Base-by-base conservation (phyloP, 192 early-diverging fungal species). In the Backusella mclennaniae region DNA sequence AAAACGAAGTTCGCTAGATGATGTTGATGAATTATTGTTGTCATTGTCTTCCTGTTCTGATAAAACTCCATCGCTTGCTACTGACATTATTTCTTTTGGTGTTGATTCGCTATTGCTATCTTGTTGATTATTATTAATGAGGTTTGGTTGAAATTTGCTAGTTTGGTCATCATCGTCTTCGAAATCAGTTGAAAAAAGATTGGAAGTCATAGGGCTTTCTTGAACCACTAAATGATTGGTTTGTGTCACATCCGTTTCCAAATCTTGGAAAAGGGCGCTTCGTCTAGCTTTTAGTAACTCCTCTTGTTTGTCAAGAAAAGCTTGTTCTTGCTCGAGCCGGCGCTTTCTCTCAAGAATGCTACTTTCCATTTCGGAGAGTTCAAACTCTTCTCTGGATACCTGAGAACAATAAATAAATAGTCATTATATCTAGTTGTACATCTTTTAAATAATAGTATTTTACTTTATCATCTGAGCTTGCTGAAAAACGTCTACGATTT, bases 311-410 rank as follows among this genome's bases (percentile, higher is more conserved):
- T 72, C 70, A 39, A 72, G 44, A 31, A 49, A 31, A 29, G 42
- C 70, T 31, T 42, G 42, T 44, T 72, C 70, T 52, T 44, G 29
- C 14, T 46, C 41, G 4, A 72, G 31, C 29, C 39, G 39, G 9
- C 15, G 29, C 15, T 49, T 72, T 49, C 70, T 21, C 15, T 72
- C 44, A 49, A 72, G 23, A 49, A 72, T 72, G 6, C 14, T 72
- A 8, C 29, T 21, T 46, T 72, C 70, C 12, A 72, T 72, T 44
- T 72, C 42, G 29, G 70, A 42, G 12, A 72, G 42, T 72, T 72
- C 70, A 72, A 46, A 52, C 26, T 72, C 70, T 44, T 39, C 29
- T 17, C 7, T 49, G 5, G 38, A 39, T 72, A 31, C 44, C 38
- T 33, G 42, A 15, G 12, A 26, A 71, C 44, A 42, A 12, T n/a